These are phyloP conservation scores for Neurospora sp. DNA, from an alignment of 495 filamentous ascomycete species.

Conservation along the genomic window DNA sequence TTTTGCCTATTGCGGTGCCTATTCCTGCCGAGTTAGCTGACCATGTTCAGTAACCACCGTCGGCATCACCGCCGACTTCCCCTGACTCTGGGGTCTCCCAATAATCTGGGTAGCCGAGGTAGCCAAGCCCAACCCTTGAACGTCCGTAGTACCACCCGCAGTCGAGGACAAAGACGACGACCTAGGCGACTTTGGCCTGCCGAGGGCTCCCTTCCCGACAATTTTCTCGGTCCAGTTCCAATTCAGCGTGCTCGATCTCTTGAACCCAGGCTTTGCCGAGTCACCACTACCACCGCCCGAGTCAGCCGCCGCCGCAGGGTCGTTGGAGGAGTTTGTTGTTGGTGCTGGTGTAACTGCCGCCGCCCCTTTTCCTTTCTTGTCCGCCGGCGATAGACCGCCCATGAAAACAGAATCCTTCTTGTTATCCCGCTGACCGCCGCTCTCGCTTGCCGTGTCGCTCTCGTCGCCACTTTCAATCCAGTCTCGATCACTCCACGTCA, in stretches of 20 bases:
- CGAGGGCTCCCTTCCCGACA: slow-evolving; percentile 34
- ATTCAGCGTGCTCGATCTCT: slow-evolving; percentile 11
- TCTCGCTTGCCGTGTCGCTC: slow-evolving; percentile 28
- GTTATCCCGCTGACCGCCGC: slow-evolving; percentile 1
- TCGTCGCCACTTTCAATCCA: slow-evolving; percentile 43
- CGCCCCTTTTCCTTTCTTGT: slow-evolving; percentile 7
- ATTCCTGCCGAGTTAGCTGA: not conserved
- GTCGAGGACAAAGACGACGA: not conserved
- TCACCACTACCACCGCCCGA: not conserved
- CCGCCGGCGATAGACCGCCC: not conserved
- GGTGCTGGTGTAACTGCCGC: not conserved
- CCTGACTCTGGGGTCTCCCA: not conserved
- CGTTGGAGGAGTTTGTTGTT: not conserved
- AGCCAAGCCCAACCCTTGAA: not conserved
- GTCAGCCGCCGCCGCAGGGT: not conserved
- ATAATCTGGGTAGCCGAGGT: not conserved
- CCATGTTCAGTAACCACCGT: not conserved
- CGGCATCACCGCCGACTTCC: not conserved
- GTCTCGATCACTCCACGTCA: slow-evolving; percentile 44
- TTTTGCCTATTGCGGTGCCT: not conserved
- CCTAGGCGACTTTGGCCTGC: not conserved
- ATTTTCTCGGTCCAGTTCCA: slow-evolving; percentile 53
- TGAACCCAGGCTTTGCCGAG: not conserved
- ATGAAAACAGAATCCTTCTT: slow-evolving; percentile 5
- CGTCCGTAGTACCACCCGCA: not conserved